Evolutionary conservation across 2,329 filamentous ascomycete species (phyloP), one percentile per base, ranked within the genome.

Genomic region (Colletotrichum phormii): DNA sequence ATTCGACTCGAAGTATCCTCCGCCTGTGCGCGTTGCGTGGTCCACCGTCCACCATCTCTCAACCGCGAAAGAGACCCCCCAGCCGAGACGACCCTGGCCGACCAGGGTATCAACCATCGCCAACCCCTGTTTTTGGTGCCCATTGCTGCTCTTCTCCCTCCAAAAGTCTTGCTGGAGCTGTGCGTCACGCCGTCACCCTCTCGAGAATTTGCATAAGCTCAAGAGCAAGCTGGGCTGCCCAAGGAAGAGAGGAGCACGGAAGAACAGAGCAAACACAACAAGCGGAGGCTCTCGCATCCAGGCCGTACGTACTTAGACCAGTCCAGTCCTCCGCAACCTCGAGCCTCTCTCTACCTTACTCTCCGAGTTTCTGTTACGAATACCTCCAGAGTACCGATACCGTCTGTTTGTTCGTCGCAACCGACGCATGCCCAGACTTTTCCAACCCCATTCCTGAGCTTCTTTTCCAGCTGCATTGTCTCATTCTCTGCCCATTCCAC

Each of bases 131-230:
- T 31, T 65, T 65, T 49, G 42, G 66, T 35, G 63, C 53, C 54
- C 57, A 18, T 57, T 66, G 54, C 49, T 71, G 67, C 66, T 55
- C 24, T 61, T 29, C 63, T 64, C 61, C 61, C 61, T 53, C 33
- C 42, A n/a, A 49, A 49, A 49, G 51, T 1, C 18, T 13, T 7
- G 15, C 55, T 51, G 54, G 62, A 37, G 26, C 57, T 67, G 64
- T 71, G 68, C 68, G 69, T 72, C 64, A 68, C 69, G 35, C 59
- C 68, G 69, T 72, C 64, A 68, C 69, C 49, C 59, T 57, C 59
- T 57, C 58, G 37, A 63, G 64, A 22, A 62, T 71, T 66, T 72
- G 58, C 58, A 63, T 53, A 66, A 59, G 31, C 58, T 42, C 55
- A 22, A 42, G 59, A n/a, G 37, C 46, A 42, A n/a, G 37, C 46